phyloP scores from a whole-genome alignment of 169 alveolate genomes.

The Cryptosporidium parvum region DNA sequence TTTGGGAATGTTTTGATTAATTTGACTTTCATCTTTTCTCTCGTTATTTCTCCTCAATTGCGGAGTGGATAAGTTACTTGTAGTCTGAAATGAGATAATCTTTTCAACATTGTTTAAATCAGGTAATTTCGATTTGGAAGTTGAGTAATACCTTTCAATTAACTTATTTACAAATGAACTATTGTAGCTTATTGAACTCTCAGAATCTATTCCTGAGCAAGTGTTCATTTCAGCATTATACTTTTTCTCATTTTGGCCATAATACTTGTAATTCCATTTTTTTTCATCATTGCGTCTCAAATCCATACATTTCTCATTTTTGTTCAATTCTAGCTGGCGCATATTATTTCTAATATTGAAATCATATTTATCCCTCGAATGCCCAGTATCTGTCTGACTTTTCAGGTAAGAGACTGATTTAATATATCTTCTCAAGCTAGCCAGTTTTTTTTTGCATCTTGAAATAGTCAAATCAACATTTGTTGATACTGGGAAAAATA shows the following conservation, averaged over 20 bases:
- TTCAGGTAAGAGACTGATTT: not conserved
- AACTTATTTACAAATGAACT: constrained; percentile 32
- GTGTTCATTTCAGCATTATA: not conserved
- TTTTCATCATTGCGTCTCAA: not conserved
- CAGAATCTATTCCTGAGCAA: constrained; percentile 25
- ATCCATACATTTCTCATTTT: not conserved
- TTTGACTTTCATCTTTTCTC: not conserved
- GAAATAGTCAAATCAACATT: constrained; percentile 48
- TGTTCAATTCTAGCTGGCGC: not conserved
- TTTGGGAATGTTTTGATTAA: not conserved
- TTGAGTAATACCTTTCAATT: constrained; percentile 33
- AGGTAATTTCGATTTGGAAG: not conserved
- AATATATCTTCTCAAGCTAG: constrained; percentile 12
- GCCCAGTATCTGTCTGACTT: not conserved
- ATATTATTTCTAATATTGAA: not conserved
- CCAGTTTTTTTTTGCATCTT: constrained; percentile 40
- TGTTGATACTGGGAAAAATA: not conserved
- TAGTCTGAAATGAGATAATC: not conserved
- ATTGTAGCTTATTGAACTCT: constrained; percentile 41
- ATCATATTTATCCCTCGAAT: not conserved
- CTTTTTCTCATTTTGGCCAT: not conserved
- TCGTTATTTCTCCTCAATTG: not conserved
- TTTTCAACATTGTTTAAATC: not conserved
- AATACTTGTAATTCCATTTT: not conserved
- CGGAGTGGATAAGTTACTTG: not conserved